These are phyloP conservation scores for Mucor ambiguus DNA, from an alignment of 371 early-diverging fungal genomes.

Conservation along the genomic window DNA sequence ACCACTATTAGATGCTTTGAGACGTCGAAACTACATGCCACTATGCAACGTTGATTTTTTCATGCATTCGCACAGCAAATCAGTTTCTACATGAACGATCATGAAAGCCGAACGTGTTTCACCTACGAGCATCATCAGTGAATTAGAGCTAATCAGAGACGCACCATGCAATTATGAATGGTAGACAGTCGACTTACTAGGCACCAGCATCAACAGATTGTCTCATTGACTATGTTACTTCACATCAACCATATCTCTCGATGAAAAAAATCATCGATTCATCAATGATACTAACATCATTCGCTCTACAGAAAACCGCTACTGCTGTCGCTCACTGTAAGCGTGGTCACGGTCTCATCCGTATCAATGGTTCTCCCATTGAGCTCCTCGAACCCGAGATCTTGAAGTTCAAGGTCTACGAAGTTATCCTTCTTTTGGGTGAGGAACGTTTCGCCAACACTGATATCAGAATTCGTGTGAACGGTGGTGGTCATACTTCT, in stretches of 20 bases:
- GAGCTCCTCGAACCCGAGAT: slow-evolving; percentile 97
- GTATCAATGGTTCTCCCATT: slow-evolving; percentile 98
- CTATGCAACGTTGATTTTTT: no score
- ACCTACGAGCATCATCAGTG: no score
- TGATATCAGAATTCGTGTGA: slow-evolving; percentile 97
- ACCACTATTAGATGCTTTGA: background rate
- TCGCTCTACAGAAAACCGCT: slow-evolving; percentile 91
- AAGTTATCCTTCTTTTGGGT: slow-evolving; percentile 97
- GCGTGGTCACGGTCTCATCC: slow-evolving; percentile 91
- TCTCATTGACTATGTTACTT: background rate
- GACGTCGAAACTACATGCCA: no score
- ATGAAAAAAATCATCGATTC: background rate
- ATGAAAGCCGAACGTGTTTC: no score
- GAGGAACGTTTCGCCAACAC: slow-evolving; percentile 95
- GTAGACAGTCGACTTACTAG: no score
- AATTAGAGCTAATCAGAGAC: no score
- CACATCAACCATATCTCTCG: background rate
- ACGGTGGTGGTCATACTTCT: slow-evolving; percentile 98
- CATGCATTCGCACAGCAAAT: no score
- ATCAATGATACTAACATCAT: background rate
- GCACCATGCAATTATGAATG: no score
- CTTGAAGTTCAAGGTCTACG: slow-evolving; percentile 98
- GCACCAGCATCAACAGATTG: no score
- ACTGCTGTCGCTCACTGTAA: slow-evolving; percentile 99
- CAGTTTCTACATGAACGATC: no score